Evolutionary conservation across 176 grass and related monocot genomes (phyloP).

Genomic region (Musa itinerans): DNA sequence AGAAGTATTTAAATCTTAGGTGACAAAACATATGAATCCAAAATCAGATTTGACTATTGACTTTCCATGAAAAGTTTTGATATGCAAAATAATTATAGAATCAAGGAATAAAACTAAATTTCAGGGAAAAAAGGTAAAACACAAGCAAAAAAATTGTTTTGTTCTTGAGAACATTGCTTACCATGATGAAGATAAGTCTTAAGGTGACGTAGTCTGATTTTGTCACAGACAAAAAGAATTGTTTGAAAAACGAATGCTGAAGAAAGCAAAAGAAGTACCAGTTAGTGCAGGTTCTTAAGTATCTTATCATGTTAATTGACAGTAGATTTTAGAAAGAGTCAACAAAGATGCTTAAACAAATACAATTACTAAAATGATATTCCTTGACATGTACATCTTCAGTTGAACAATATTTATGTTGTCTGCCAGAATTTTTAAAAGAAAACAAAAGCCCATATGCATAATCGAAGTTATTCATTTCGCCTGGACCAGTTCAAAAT

Average conservation of each 20-base stretch:
- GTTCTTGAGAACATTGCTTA: conserved; percentile 21
- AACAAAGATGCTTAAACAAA: not conserved
- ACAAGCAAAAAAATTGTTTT: no score
- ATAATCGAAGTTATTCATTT: not conserved
- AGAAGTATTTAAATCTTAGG: not conserved
- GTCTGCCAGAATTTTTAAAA: not conserved
- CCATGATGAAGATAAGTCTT: conserved; percentile 88
- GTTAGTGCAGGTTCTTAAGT: not conserved
- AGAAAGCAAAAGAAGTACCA: conserved; percentile 20
- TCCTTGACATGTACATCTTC: not conserved
- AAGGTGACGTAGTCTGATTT: conserved; percentile 69
- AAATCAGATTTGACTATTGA: not conserved
- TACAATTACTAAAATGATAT: not conserved
- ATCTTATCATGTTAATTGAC: not conserved
- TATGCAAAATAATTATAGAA: not conserved
- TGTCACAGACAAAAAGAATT: conserved; percentile 61
- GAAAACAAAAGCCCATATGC: not conserved
- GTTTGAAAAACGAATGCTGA: conserved; percentile 82
- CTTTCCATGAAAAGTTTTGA: not conserved
- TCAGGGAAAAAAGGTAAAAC: not conserved
- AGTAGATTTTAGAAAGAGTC: not conserved
- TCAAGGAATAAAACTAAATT: not conserved
- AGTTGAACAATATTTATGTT: not conserved
- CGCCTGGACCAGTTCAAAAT: no score
- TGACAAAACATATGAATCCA: not conserved